A percentile compares a stretch with the other conserved stretches of the same genome.
phyloP scores from a whole-genome alignment of 140 eudicot species.

The Anethum foeniculum region DNA sequence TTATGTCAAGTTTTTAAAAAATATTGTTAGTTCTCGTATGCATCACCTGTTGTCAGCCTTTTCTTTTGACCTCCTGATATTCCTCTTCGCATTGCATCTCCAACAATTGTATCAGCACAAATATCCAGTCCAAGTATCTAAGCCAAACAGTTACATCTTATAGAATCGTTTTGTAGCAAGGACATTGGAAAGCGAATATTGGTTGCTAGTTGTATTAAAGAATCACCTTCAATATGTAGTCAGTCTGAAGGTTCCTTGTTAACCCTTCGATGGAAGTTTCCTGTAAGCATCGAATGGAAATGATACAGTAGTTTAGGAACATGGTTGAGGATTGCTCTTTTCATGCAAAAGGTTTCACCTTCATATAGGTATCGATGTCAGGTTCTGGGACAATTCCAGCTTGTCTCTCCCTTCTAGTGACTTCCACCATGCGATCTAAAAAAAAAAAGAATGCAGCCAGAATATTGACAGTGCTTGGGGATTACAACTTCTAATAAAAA shows the following conservation, averaged over 20 bases:
- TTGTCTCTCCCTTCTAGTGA: slow-evolving; percentile 50
- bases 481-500: not conserved
- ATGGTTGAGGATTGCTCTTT: slow-evolving; percentile 7
- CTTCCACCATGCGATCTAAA: slow-evolving; percentile 38
- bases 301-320: not conserved
- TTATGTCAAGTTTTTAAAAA: not conserved
- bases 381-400: slow-evolving; percentile 48
- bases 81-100: slow-evolving; percentile 43
- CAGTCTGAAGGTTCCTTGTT: slow-evolving; percentile 16
- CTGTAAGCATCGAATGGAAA: slow-evolving; percentile 3
- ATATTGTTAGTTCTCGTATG: not conserved
- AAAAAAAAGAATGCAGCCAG: not conserved
- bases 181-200: not conserved
- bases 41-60: slow-evolving; percentile 29
- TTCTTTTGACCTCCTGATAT: slow-evolving; percentile 49
- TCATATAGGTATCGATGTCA: slow-evolving; percentile 54
- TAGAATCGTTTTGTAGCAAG: not conserved
- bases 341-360: slow-evolving; percentile 40
- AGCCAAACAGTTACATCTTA: not conserved
- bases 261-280: slow-evolving; percentile 15
- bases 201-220: slow-evolving; percentile 6
- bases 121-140: slow-evolving; percentile 43
- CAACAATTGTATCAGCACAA: slow-evolving; percentile 41
- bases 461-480: not conserved
- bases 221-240: slow-evolving; percentile 22